Conservation (phyloP, 805 yeast genomes). For the Clavispora fructus region DNA sequence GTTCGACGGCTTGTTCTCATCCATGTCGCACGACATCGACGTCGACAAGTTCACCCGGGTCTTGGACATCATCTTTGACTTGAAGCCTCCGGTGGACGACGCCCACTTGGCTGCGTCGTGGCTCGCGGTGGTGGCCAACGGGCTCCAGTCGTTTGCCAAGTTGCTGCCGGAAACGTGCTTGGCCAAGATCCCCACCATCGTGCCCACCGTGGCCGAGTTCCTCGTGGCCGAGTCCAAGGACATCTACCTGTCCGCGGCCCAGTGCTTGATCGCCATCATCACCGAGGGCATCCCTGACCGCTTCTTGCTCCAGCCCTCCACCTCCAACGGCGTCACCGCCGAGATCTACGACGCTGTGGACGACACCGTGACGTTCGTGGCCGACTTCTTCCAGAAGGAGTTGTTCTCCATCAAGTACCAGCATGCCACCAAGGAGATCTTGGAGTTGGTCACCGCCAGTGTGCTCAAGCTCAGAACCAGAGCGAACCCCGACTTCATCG, state of each 20-base stretch:
- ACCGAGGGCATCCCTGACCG: conserved; percentile 61
- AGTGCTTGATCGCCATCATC: conserved; percentile 78
- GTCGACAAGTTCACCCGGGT: conserved; percentile 60
- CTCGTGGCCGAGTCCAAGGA: conserved; percentile 60
- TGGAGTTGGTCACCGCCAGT: conserved; percentile 60
- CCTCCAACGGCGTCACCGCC: conserved; percentile 32
- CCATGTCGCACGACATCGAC: conserved; percentile 57
- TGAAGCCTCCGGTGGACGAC: conserved; percentile 80
- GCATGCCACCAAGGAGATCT: conserved; percentile 67
- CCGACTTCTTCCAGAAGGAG: conserved; percentile 49
- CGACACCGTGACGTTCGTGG: conserved; percentile 45
- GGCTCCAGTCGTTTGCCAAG: conserved; percentile 39
- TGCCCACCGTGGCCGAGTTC: conserved; percentile 53
- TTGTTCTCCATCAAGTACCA: conserved; percentile 70
- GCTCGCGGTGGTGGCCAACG: conserved; percentile 92
- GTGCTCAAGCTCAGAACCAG: conserved; percentile 60
- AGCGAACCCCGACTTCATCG: conserved; percentile 65
- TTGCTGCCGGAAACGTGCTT: conserved; percentile 44
- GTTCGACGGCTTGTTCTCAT: conserved; percentile 72
- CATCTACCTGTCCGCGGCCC: conserved; percentile 72
- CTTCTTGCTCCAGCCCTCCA: conserved; percentile 48
- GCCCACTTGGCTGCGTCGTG: conserved; percentile 87
- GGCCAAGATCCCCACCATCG: conserved; percentile 44
- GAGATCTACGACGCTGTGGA: conserved; percentile 54
- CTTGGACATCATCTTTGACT: conserved; percentile 65